Base-by-base conservation (phyloP, 2,329 filamentous ascomycete species). In the Alternaria sp. region DNA sequence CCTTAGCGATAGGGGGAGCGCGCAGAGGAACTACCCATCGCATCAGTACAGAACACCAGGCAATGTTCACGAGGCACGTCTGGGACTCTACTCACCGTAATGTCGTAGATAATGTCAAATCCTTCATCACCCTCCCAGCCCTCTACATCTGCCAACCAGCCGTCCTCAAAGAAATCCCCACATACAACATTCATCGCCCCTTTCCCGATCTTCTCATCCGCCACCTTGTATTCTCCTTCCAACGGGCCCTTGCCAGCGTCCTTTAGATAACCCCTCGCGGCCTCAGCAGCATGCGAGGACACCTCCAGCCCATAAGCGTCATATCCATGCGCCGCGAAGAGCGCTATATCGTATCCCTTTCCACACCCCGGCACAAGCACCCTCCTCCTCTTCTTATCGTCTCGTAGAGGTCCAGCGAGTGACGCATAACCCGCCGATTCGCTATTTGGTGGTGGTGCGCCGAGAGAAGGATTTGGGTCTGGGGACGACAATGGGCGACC, bases 301-400 rank as follows among this genome's bases (percentile, higher is more conserved):
- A 87, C 86, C 75, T 96, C 93, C 2, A 97, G 80, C 0, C 92
- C 94, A 72, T 88, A 89, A 2, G 89, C 88, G 79, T 96, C 90
- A 76, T 92, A 96, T 1, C 93, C 93, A 73, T 90, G 88, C 10
- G 88, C 87, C 54, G 89, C 87, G 47, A 97, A 85, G 41, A 97
- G 83, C 10, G 93, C 84, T 2, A 93, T 91, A 80, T 97, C 94
- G 74, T 96, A 91, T 6, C 93, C 94, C 50, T 87, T 87, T 0
- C 93, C 94, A 79, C 93, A 97, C 6, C 93, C 93, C 0, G 93
- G 92, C 0, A 97, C 90, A 9, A 96, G 83, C 1, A 90, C 93
- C 60, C 82, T 84, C 70, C 86, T 87, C 60, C 78, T 82, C 71
- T 26, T 79, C 59, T 73, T 72, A 28, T 71, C 70, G 0, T 56